A percentile compares a stretch with the other conserved stretches of the same genome.
Evolutionary conservation across 1,284 basidiomycete genomes (phyloP).

Genomic region (Trametes sp.): DNA sequence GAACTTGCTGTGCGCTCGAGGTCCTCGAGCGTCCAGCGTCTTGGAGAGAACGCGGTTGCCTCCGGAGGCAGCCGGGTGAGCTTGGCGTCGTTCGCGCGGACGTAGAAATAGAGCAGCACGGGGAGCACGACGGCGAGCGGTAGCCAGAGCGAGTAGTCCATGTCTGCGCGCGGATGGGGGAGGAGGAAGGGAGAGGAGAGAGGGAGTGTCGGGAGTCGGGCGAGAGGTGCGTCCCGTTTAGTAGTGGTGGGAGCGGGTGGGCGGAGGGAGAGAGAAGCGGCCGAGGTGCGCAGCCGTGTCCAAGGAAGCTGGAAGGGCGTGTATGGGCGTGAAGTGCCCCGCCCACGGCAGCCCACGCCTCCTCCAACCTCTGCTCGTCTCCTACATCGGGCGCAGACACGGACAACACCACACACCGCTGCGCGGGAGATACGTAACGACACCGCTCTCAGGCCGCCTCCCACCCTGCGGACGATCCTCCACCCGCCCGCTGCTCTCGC

Average conservation of each 20-base stretch:
- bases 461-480: constrained; percentile 2
- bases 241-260: constrained; percentile 4
- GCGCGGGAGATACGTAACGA: constrained; percentile 1
- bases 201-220: constrained; percentile 1
- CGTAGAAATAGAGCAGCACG: constrained; percentile 50
- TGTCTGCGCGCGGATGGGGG: background rate
- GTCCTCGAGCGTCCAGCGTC: constrained; percentile 51
- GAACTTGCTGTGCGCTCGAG: constrained; percentile 47
- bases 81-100: constrained; percentile 57
- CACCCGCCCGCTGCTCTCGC: background rate
- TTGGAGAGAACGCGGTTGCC: constrained; percentile 53
- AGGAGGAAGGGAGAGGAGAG: background rate
- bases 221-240: background rate
- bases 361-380: background rate
- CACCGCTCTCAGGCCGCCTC: constrained; percentile 1
- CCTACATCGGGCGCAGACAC: background rate
- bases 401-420: background rate
- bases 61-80: constrained; percentile 54
- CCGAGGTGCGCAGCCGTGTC: constrained; percentile 2
- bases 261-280: background rate
- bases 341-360: background rate
- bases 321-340: background rate
- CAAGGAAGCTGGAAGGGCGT: background rate
- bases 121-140: constrained; percentile 25
- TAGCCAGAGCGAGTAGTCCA: constrained; percentile 26